A percentile compares a stretch with the other conserved stretches of the same genome.
Conservation (phyloP, 495 filamentous ascomycete species). For the Astrothelium macrocarpum region DNA sequence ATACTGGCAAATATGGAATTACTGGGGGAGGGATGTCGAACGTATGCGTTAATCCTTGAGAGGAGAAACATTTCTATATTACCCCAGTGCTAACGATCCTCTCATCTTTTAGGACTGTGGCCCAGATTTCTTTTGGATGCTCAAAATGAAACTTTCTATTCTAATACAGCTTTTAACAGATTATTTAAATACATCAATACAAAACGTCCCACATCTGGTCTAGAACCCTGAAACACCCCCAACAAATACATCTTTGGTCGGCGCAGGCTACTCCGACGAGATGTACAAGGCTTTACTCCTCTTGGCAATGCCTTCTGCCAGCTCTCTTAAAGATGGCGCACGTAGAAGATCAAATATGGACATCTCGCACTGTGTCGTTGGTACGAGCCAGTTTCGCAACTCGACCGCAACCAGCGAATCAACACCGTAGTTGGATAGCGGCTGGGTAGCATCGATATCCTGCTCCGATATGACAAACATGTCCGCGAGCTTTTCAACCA, state of each 20-base stretch:
- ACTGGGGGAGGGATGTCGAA: too few species aligned
- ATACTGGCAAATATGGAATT: too few species aligned
- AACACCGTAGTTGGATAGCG: not conserved
- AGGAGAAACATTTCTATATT: too few species aligned
- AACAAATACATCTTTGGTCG: not conserved
- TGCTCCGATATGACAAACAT: not conserved
- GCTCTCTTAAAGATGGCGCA: not conserved
- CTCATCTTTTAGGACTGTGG: not conserved
- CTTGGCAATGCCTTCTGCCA: not conserved
- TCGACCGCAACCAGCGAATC: conserved; percentile 6
- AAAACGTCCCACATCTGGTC: too few species aligned
- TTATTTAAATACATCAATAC: not conserved
- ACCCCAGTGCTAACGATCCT: not conserved
- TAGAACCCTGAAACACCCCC: too few species aligned
- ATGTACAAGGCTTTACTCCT: not conserved
- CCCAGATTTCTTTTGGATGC: not conserved
- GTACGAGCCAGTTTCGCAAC: not conserved
- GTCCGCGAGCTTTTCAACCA: not conserved
- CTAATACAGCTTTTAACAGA: not conserved
- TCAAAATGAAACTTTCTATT: not conserved
- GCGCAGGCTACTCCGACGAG: not conserved
- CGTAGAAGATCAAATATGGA: not conserved
- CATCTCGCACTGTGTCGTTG: not conserved
- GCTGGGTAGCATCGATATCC: not conserved
- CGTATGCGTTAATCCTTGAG: too few species aligned